Conservation (phyloP, 2,329 filamentous ascomycete species). For the Trichophyton verrucosum region DNA sequence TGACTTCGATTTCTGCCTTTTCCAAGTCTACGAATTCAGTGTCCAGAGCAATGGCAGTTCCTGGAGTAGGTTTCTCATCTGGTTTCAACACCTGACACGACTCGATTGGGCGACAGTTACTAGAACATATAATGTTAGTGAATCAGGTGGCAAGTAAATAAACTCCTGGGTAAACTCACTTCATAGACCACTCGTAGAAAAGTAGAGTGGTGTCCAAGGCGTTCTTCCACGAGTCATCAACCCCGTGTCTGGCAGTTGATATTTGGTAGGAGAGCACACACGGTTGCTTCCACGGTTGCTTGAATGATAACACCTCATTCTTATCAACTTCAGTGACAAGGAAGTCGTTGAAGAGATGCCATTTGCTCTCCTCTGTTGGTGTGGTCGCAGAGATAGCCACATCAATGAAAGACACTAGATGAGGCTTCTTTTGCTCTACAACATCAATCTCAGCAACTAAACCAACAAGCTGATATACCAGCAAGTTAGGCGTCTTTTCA, state of each 20-base stretch:
- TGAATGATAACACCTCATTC: constrained; percentile 80
- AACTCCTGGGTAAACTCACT: constrained; percentile 22
- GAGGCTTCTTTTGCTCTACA: constrained; percentile 71
- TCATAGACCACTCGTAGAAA: constrained; percentile 57
- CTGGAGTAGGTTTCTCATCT: constrained; percentile 55
- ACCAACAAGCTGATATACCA: constrained; percentile 83
- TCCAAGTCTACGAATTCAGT: constrained; percentile 93
- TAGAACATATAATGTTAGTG: constrained; percentile 11
- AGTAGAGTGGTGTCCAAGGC: constrained; percentile 72
- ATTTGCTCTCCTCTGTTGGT: constrained; percentile 53
- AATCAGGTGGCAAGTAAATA: background rate
- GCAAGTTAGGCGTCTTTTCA: constrained; percentile 65
- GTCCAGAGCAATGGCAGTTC: constrained; percentile 75
- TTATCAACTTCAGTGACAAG: constrained; percentile 66
- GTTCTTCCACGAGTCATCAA: constrained; percentile 79
- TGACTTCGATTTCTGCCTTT: constrained; percentile 90
- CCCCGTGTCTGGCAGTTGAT: constrained; percentile 64
- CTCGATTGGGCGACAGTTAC: constrained; percentile 28
- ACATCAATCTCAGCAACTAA: constrained; percentile 83
- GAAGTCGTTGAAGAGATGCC: constrained; percentile 98
- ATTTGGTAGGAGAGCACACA: constrained; percentile 78
- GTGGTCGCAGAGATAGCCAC: constrained; percentile 41
- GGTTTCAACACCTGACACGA: constrained; percentile 27
- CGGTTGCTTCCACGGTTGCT: constrained; percentile 82
- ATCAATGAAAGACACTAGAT: constrained; percentile 85